Conservation (phyloP, 495 filamentous ascomycete species). For the Cenococcum geophilum region DNA sequence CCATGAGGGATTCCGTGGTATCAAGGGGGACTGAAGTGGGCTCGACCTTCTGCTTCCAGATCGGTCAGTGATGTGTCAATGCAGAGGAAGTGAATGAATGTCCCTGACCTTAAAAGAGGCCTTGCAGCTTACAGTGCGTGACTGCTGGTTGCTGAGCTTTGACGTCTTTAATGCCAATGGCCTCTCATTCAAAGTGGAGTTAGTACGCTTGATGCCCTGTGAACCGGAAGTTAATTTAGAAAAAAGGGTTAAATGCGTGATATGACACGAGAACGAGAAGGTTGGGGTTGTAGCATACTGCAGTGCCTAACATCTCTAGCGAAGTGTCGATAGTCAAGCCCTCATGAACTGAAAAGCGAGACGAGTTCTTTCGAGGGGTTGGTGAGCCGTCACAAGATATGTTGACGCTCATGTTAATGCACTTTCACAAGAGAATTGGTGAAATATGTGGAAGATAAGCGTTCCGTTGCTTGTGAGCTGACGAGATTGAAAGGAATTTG, state of each 20-base stretch:
- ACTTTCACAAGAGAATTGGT: not conserved
- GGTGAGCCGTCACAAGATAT: conserved; percentile 34
- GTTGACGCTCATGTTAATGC: conserved; percentile 25
- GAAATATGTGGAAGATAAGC: conserved; percentile 24
- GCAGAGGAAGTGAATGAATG: not conserved
- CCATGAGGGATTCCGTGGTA: conserved; percentile 43
- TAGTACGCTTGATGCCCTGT: conserved; percentile 29
- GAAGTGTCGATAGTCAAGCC: conserved; percentile 24
- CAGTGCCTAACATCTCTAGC: conserved; percentile 24
- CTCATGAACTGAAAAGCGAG: conserved; percentile 22
- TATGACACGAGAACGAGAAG: conserved; percentile 1
- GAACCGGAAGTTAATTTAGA: conserved; percentile 23
- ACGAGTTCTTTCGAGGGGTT: conserved; percentile 27
- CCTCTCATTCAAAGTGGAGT: conserved; percentile 7
- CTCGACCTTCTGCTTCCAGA: conserved; percentile 49
- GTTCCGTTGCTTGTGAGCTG: not conserved
- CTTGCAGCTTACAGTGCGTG: conserved; percentile 8
- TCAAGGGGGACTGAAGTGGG: conserved; percentile 32
- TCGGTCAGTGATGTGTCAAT: conserved; percentile 37
- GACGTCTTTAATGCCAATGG: conserved; percentile 39
- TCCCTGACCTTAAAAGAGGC: conserved; percentile 31
- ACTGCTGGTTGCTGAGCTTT: conserved; percentile 41
- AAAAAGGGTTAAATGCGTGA: conserved; percentile 7
- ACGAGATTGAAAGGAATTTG: conserved; percentile 10
- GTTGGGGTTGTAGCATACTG: conserved; percentile 23